Base-by-base conservation (phyloP, 257 asterid species). In the Nicotiana otophora region DNA sequence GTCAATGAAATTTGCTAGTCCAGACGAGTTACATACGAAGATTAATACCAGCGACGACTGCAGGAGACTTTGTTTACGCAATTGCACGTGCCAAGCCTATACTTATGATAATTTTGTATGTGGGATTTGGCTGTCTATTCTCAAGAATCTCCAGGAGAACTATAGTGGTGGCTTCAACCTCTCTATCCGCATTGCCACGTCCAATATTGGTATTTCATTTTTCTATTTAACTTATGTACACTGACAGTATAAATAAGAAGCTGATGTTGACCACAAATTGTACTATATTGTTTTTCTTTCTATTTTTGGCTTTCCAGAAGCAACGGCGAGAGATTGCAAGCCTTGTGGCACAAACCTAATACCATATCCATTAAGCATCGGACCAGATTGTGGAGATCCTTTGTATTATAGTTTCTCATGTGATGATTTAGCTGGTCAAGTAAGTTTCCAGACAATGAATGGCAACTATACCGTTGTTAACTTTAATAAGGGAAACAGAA, bases 21-120 rank as follows among this genome's bases (percentile, higher is more conserved):
- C 61, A 14, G 81, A 10, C 48, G 1, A 0, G 67, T 7, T 1
- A 2, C 26, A 11, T 63, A 23, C 26, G 0, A 63, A 1, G 1
- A 84, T 60, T 68, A 23, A n/a, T 23, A 36, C 11, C 1, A 79
- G 55, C 78, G 31, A 31, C 10, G 70, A 3, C 0, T 86, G 92
- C 86, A 78, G 58, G 78, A 10, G 5, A 7, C 83, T 34, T 82
- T 89, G 92, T 69, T 82, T 81, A 20, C 20, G 0, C 10, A 19
- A 80, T 3, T 84, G 89, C 80, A 11, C 4, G 0, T 87, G 92
- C 78, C 20, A 30, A 55, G 92, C 91, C 0, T 89, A 89, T 81
- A 81, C 30, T 2, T 66, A 6, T 58, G 0, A 0, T 67, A 30
- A 28, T 14, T 5, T 53, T 5, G 31, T 1, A 19, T 89, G 92